Conservation (phyloP, 2,329 filamentous ascomycete genomes). For the Diaporthe sp. region DNA sequence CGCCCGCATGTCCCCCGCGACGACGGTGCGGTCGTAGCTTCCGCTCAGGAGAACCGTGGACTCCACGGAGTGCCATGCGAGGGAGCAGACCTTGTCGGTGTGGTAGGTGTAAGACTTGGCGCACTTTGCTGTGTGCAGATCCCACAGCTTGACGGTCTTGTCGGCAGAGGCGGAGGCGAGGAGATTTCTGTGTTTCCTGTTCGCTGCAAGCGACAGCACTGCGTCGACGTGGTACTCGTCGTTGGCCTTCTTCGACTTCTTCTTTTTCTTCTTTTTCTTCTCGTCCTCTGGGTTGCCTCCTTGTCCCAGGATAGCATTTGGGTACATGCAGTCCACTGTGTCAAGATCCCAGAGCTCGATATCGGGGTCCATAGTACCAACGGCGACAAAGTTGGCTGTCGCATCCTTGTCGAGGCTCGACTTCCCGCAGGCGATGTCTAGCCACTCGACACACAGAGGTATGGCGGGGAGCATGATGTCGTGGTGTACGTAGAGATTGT, state of each 20-base stretch:
- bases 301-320: slow-evolving; percentile 93
- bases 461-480: slow-evolving; percentile 99
- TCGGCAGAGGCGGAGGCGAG: slow-evolving; percentile 96
- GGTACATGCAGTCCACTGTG: slow-evolving; percentile 97
- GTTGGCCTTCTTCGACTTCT: slow-evolving; percentile 90
- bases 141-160: slow-evolving; percentile 98
- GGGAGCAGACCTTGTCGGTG: slow-evolving; percentile 96
- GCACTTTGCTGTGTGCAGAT: slow-evolving; percentile 90
- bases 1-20: slow-evolving; percentile 96
- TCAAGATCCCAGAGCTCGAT: slow-evolving; percentile 99
- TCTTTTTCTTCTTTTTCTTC: slow-evolving; percentile 88
- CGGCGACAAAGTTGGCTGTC: slow-evolving; percentile 90
- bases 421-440: slow-evolving; percentile 91
- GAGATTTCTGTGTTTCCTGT: slow-evolving; percentile 93
- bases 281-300: slow-evolving; percentile 67
- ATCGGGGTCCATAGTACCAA: slow-evolving; percentile 97
- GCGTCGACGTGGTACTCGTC: slow-evolving; percentile 95
- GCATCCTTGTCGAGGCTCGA: slow-evolving; percentile 71
- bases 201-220: slow-evolving; percentile 90
- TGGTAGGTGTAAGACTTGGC: slow-evolving; percentile 97
- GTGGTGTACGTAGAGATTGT: slow-evolving; percentile 99
- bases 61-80: slow-evolving; percentile 92
- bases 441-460: slow-evolving; percentile 94
- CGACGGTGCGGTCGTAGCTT: slow-evolving; percentile 93
- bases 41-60: slow-evolving; percentile 91